A percentile compares a stretch with the other conserved stretches of the same genome.
Evolutionary conservation across 108 stramenopile genomes (phyloP).

Genomic region (Discostella stelligeroides): DNA sequence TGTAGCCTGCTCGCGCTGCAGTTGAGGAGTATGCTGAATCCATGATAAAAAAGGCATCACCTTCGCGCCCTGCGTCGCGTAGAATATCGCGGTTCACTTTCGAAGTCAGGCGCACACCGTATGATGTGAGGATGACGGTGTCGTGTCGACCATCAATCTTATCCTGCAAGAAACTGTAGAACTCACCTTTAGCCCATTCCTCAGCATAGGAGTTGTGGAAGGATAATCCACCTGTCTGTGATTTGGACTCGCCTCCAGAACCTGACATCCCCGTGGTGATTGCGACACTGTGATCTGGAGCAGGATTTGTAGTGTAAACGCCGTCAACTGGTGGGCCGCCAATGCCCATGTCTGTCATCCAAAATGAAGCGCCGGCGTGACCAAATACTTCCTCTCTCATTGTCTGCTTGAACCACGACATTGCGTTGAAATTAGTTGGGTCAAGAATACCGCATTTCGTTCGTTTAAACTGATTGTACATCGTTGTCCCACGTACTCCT

Average conservation of each 20-base stretch:
- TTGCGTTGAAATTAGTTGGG: constrained; percentile 40
- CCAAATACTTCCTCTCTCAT: constrained; percentile 36
- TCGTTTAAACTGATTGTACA: background rate
- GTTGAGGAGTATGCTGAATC: constrained; percentile 43
- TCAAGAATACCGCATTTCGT: constrained; percentile 39
- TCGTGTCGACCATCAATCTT: no score
- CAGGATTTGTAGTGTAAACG: constrained; percentile 2
- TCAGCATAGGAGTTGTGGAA: constrained; percentile 52
- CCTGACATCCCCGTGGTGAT: background rate
- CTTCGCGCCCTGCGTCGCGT: constrained; percentile 48
- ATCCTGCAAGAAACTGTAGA: no score
- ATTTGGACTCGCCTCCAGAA: background rate
- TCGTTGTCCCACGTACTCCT: background rate
- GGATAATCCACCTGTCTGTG: constrained; percentile 18
- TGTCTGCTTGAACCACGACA: constrained; percentile 42
- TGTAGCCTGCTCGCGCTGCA: constrained; percentile 34
- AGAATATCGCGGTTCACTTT: constrained; percentile 51
- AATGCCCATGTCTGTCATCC: constrained; percentile 58
- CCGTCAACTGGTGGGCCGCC: constrained; percentile 44
- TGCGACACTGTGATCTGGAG: background rate
- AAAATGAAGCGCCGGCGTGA: constrained; percentile 45
- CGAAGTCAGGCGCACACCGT: no score
- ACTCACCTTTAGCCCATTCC: constrained; percentile 36
- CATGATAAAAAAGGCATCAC: constrained; percentile 49
- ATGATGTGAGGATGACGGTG: no score